Conservation (phyloP, 805 yeast genomes). For the Kodamaea kaohsiungensis region DNA sequence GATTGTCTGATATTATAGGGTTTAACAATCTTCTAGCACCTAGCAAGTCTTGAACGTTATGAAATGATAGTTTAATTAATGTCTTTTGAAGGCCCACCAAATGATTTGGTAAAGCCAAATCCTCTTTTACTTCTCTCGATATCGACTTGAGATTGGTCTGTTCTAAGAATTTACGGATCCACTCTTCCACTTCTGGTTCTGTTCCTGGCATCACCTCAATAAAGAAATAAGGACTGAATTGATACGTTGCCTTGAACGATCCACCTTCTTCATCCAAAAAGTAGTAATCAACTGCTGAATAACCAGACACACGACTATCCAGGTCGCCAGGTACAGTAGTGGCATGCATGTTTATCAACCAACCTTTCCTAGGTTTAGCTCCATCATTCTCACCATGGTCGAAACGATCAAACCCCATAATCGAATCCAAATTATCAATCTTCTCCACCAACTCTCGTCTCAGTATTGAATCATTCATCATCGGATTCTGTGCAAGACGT, state of each 20-base stretch:
- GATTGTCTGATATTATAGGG: slow-evolving; percentile 73
- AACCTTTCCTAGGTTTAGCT: slow-evolving; percentile 61
- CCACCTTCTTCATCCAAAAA: slow-evolving; percentile 97
- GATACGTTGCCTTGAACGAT: slow-evolving; percentile 81
- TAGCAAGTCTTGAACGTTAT: slow-evolving; percentile 70
- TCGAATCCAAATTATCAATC: slow-evolving; percentile 68
- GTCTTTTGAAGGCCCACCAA: slow-evolving; percentile 70
- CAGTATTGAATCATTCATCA: slow-evolving; percentile 38
- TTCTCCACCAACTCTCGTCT: slow-evolving; percentile 56
- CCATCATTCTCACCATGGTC: slow-evolving; percentile 66
- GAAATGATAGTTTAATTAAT: slow-evolving; percentile 68
- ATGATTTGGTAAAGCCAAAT: slow-evolving; percentile 81
- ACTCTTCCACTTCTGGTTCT: slow-evolving; percentile 85
- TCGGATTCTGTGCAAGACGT: slow-evolving; percentile 28
- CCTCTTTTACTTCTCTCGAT: slow-evolving; percentile 67
- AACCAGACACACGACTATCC: slow-evolving; percentile 56
- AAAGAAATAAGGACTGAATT: slow-evolving; percentile 85
- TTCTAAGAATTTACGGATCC: slow-evolving; percentile 67
- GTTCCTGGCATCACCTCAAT: slow-evolving; percentile 60
- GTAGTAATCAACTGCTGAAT: slow-evolving; percentile 90
- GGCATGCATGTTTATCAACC: slow-evolving; percentile 95
- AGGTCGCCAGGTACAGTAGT: slow-evolving; percentile 57
- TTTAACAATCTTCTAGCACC: slow-evolving; percentile 68
- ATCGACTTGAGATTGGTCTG: slow-evolving; percentile 54
- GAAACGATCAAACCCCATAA: slow-evolving; percentile 86